Base-by-base conservation (phyloP, 1,284 basidiomycete species). In the Apiotrichum veenhuisii region DNA sequence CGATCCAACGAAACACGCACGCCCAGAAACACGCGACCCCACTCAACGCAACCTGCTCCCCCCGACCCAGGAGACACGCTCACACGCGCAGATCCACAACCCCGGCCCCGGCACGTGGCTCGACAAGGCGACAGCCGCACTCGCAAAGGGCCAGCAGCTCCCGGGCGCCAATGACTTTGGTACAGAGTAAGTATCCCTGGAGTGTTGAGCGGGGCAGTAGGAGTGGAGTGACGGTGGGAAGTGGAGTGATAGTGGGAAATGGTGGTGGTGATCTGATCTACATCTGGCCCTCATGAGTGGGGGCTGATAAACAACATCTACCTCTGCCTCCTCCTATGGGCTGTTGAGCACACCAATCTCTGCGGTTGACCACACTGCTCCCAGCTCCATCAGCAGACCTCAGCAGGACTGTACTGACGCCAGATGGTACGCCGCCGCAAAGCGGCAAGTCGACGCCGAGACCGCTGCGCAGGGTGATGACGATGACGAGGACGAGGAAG, bases 51-150 rank as follows among this genome's bases (percentile, higher is more conserved):
- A 30, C 7, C 30, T 12, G 30, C 30, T 7, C 30, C 30, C 12
- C 30, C 7, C 30, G 30, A 30, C 30, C 5, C 7, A 30, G 12
- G 7, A 30, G 12, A 30, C 30, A 30, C 30, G n/a, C 23, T 22
- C 17, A 27, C 27, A 40, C 23, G 37, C 37, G 15, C 59, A 76
- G 73, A 45, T 68, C 25, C 74, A 76, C 62, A 72, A 77, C 49
- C 76, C 76, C 0, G 76, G 76, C 26, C 73, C 74, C 0, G 76
- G 76, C n/a, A 62, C 64, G 18, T 77, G 76, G 76, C 65, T 77
- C 15, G 76, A 77, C 57, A 76, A 77, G 56, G 70, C 70, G 7
- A 76, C 73, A 0, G 76, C 76, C 3, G 74, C 74, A 2, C 52
- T 71, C 47, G 70, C 69, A 0, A 55, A 64, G 37, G 76, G 74